Evolutionary conservation across 139 green algal genomes (phyloP).

Genomic region (Micromonas pusilla): DNA sequence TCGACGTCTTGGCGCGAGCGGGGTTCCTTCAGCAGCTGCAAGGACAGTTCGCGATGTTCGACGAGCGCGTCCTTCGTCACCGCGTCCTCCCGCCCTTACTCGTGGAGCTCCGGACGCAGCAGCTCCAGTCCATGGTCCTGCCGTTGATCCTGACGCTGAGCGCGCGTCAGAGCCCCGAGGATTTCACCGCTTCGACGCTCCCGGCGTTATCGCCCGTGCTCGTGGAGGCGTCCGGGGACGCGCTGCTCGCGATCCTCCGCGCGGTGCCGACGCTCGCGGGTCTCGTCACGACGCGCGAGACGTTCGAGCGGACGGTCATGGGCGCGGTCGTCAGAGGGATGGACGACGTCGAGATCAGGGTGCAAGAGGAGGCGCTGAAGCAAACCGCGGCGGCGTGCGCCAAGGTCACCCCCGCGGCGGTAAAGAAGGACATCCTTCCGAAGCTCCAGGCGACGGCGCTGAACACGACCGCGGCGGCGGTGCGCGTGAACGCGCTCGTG

Average conservation of each 20-base stretch:
- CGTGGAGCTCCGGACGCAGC: slow-evolving; percentile 46
- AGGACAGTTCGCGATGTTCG: slow-evolving; percentile 54
- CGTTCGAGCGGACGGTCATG: not conserved
- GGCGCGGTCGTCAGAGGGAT: not conserved
- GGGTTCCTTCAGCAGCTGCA: slow-evolving; percentile 63
- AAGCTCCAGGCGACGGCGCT: slow-evolving; percentile 40
- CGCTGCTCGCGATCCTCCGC: slow-evolving; percentile 48
- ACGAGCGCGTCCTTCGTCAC: slow-evolving; percentile 59
- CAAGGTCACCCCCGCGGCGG: slow-evolving; percentile 30
- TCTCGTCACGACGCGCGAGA: not conserved
- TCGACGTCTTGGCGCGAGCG: slow-evolving; percentile 58
- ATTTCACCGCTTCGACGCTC: slow-evolving; percentile 34
- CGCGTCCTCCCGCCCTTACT: slow-evolving; percentile 46
- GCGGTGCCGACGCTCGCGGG: slow-evolving; percentile 32
- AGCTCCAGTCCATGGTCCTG: slow-evolving; percentile 48
- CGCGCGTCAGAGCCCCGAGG: slow-evolving; percentile 31
- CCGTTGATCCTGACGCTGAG: slow-evolving; percentile 56
- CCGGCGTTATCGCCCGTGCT: slow-evolving; percentile 45
- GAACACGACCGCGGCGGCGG: slow-evolving; percentile 51
- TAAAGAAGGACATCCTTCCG: slow-evolving; percentile 42
- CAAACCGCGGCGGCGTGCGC: slow-evolving; percentile 31
- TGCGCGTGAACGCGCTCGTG: slow-evolving; percentile 50
- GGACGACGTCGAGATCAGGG: slow-evolving; percentile 10
- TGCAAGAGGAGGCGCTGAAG: slow-evolving; percentile 55
- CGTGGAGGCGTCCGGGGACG: slow-evolving; percentile 40